Evolutionary conservation across 2,329 filamentous ascomycete genomes (phyloP), one percentile per base, ranked within the genome.

Genomic region (Trichoderma sp.): DNA sequence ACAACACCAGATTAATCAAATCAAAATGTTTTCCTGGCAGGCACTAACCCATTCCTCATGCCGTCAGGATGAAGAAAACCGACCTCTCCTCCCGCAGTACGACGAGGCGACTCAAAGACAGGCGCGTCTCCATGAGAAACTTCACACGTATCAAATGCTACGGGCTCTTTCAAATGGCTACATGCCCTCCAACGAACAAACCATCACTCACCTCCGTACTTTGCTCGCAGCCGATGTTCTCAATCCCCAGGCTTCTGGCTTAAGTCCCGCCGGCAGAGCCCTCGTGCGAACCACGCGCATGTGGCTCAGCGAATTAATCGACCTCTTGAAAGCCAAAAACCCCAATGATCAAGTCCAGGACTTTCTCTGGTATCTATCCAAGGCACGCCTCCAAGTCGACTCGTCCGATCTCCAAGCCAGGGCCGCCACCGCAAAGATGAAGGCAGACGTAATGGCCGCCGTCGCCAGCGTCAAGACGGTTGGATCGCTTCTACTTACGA

Each of bases 61-160:
- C 58, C 69, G 72, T 69, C 80, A 82, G 73, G 84, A 82, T 64
- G 84, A 84, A 68, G 92, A 94, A 75, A 90, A 88, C 63, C 84
- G 93, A 74, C 93, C 93, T 70, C 84, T 97, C 67, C 88, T 97
- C 58, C 92, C 93, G 68, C 90, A 89, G 74, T 95, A 95, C 83
- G 90, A 96, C 78, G 92, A 96, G 78, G 92, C 95, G 74, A 97
- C 94, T 1, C 81, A 84, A 35, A 82, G 94, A 64, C 92, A 97
- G 84, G 85, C 89, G 57, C 84, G 89, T 73, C 85, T 97, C 68
- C 92, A 94, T 75, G 89, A 94, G 78, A 97, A 97, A 83, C 86
- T 98, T 69, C 94, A 97, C 80, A 90, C 90, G 29, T 97, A 97
- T 76, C 93, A 97, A 83, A 97, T 97, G 90, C 77, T 93, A 32